Percentiles rank a stretch among this genome's conserved stretches.
Evolutionary conservation across 2,329 filamentous ascomycete genomes (phyloP).

Genomic region (Lecanicillium sp.): DNA sequence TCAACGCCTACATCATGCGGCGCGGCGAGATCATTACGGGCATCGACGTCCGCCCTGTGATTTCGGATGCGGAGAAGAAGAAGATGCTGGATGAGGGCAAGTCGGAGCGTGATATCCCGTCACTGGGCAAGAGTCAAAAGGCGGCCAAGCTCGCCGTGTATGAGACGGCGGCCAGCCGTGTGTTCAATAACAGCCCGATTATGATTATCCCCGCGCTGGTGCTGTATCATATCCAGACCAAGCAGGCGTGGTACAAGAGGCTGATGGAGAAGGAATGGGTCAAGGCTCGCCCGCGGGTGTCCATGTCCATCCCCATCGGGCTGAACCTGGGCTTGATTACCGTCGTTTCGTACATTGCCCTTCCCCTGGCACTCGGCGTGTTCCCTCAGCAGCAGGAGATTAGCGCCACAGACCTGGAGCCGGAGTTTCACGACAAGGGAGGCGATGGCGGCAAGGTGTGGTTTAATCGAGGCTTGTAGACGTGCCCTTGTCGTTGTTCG

Average conservation of each 20-base stretch:
- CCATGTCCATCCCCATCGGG: constrained; percentile 50
- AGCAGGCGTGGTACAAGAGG: constrained; percentile 30
- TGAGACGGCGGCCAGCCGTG: constrained; percentile 85
- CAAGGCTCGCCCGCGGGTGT: constrained; percentile 62
- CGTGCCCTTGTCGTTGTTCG: too few species aligned
- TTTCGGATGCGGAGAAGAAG: constrained; percentile 61
- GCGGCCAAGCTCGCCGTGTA: constrained; percentile 84
- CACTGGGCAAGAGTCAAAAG: constrained; percentile 78
- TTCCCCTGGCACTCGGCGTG: constrained; percentile 82
- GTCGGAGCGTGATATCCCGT: constrained; percentile 57
- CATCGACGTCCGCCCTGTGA: constrained; percentile 84
- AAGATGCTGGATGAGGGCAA: constrained; percentile 49
- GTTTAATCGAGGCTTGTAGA: constrained; percentile 88
- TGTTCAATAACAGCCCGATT: constrained; percentile 90
- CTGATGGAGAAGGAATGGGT: constrained; percentile 65
- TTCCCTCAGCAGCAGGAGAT: constrained; percentile 90
- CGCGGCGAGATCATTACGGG: constrained; percentile 89
- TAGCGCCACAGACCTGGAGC: constrained; percentile 66
- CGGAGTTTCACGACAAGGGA: constrained; percentile 76
- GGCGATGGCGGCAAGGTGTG: constrained; percentile 79
- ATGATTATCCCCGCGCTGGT: constrained; percentile 92
- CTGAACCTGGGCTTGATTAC: constrained; percentile 85
- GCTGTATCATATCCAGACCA: constrained; percentile 69
- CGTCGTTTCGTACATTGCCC: constrained; percentile 75
- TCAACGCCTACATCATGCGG: constrained; percentile 98